Evolutionary conservation across 257 asterid genomes (phyloP).

Genomic region (Primulina huaijiensis): DNA sequence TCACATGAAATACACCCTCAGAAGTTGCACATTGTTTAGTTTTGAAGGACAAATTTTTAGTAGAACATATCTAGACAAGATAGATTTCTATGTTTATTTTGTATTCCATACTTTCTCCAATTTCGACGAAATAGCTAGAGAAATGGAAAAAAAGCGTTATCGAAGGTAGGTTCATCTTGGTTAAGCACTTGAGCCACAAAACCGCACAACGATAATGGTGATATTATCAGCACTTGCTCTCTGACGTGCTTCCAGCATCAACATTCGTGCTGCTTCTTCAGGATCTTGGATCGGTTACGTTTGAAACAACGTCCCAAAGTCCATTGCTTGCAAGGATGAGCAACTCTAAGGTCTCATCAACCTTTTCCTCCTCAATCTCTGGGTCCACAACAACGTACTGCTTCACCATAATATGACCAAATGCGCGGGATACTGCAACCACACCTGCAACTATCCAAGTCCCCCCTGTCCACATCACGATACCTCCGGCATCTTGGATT

Average conservation of each 20-base stretch:
- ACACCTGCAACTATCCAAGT: slow-evolving; percentile 99
- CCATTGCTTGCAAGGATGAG: slow-evolving; percentile 93
- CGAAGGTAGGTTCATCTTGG: too few relatives aligned
- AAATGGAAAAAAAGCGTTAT: too few relatives aligned
- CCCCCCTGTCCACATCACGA: slow-evolving; percentile 99
- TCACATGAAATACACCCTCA: too few relatives aligned
- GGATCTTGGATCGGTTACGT: slow-evolving; percentile 75
- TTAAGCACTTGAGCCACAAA: too few relatives aligned
- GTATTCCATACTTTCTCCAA: too few relatives aligned
- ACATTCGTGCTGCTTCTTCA: slow-evolving; percentile 80
- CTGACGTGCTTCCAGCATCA: slow-evolving; percentile 82
- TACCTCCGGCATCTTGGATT: slow-evolving; percentile 98
- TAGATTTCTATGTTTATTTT: too few relatives aligned
- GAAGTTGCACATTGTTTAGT: too few relatives aligned
- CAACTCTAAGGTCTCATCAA: slow-evolving; percentile 61
- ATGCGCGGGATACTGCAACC: slow-evolving; percentile 97
- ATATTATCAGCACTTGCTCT: slow-evolving; percentile 49
- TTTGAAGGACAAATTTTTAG: too few relatives aligned
- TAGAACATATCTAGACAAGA: too few relatives aligned
- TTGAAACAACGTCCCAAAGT: slow-evolving; percentile 84
- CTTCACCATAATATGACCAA: slow-evolving; percentile 85
- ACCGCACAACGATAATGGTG: too few relatives aligned
- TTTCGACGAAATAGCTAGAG: too few relatives aligned
- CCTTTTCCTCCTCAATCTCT: slow-evolving; percentile 55
- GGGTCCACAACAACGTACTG: slow-evolving; percentile 94